Percentiles rank a stretch among this genome's conserved stretches.
These are phyloP conservation scores for Peniophora sp. DNA, from an alignment of 1,284 basidiomycete genomes.

Conservation along the genomic window DNA sequence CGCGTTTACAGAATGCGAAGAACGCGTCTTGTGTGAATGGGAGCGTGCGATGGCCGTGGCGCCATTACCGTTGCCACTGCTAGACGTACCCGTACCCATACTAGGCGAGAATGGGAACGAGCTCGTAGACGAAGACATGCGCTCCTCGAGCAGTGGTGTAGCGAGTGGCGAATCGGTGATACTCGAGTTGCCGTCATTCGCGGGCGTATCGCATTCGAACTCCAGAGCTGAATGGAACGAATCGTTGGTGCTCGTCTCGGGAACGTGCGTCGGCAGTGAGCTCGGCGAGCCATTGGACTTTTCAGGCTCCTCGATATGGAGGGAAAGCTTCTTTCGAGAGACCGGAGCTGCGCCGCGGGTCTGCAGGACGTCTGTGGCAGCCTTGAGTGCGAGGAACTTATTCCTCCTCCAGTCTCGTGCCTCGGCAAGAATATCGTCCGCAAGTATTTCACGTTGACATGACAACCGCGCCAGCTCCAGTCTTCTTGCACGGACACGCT, in stretches of 20 bases:
- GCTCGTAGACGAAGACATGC: conserved; percentile 3
- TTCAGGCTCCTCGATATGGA: conserved; percentile 25
- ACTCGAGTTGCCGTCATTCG: conserved; percentile 55
- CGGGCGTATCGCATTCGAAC: conserved; percentile 27
- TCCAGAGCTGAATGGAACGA: conserved; percentile 65
- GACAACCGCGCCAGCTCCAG: conserved; percentile 67
- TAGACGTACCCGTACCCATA: background rate
- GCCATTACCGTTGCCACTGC: background rate
- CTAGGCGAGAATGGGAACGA: conserved; percentile 6
- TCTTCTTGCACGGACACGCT: conserved; percentile 58
- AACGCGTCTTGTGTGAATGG: background rate
- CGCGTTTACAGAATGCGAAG: background rate
- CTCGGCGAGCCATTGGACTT: too few species aligned
- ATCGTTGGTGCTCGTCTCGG: conserved; percentile 29
- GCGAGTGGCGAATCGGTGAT: conserved; percentile 36
- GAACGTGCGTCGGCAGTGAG: too few species aligned
- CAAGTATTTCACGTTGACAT: conserved; percentile 72
- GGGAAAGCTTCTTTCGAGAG: conserved; percentile 37
- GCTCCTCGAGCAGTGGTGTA: conserved; percentile 12
- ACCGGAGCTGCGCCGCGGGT: conserved; percentile 20
- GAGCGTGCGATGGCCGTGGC: background rate
- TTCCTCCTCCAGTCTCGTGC: conserved; percentile 59
- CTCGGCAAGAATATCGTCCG: conserved; percentile 68
- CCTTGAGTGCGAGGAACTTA: conserved; percentile 64
- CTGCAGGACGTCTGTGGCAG: conserved; percentile 61